Percentiles rank a stretch among this genome's conserved stretches.
Conservation (phyloP, 106 monocot genomes). For the Dioscorea zingiberensis region DNA sequence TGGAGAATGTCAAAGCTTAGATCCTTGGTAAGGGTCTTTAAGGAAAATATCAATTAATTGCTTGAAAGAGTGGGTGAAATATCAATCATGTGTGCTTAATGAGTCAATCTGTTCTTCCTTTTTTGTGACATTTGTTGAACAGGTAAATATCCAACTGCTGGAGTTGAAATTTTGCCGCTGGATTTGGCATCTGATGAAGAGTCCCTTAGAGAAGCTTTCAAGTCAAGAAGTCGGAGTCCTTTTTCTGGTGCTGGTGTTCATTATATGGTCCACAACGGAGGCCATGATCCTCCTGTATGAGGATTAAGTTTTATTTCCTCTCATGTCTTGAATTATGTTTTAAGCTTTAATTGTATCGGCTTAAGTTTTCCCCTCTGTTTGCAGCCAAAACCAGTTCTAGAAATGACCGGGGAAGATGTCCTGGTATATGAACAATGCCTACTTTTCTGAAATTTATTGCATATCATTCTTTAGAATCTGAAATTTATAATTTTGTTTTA, state of each 20-base stretch:
- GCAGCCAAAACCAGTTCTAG: too few species aligned
- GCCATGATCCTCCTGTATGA: slow-evolving; percentile 76
- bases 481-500: too few species aligned
- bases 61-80: neutral
- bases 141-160: too few species aligned
- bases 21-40: slow-evolving; percentile 48
- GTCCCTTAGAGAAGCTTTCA: slow-evolving; percentile 44
- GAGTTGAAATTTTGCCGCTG: slow-evolving; percentile 79
- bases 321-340: neutral
- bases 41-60: neutral
- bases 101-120: neutral
- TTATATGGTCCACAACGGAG: slow-evolving; percentile 97
- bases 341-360: neutral
- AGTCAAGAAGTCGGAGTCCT: slow-evolving; percentile 75
- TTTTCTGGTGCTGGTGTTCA: slow-evolving; percentile 71
- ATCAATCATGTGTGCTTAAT: too few species aligned
- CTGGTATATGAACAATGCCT: too few species aligned
- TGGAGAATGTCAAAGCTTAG: slow-evolving; percentile 71
- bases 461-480: too few species aligned
- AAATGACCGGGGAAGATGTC: too few species aligned
- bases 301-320: slow-evolving; percentile 3
- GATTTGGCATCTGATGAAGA: slow-evolving; percentile 74
- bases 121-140: neutral
- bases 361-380: too few species aligned
- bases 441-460: too few species aligned